phyloP scores from a whole-genome alignment of 2,329 filamentous ascomycete species.

The Trichophyton schoenleinii region DNA sequence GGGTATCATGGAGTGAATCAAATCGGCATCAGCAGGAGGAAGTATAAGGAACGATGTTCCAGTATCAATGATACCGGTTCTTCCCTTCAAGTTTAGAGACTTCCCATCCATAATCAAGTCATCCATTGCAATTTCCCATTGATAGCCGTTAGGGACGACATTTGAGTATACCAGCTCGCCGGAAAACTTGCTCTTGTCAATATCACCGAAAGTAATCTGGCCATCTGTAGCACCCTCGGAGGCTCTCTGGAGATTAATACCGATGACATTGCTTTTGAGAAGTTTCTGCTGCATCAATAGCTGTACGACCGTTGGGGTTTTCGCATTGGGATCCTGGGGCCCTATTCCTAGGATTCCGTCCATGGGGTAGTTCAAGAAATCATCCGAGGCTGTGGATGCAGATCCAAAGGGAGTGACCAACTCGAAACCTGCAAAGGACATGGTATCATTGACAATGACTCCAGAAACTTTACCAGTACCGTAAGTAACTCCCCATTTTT shows the following conservation, averaged over 20 bases:
- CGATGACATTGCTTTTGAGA: slow-evolving; percentile 55
- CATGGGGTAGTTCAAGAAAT: slow-evolving; percentile 69
- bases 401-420: slow-evolving; percentile 52
- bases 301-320: slow-evolving; percentile 54
- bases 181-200: slow-evolving; percentile 53
- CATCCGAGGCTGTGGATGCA: slow-evolving; percentile 55
- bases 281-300: slow-evolving; percentile 44
- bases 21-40: slow-evolving; percentile 52
- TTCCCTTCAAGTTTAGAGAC: slow-evolving; percentile 40
- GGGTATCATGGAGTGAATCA: slow-evolving; percentile 56
- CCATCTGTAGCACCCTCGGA: slow-evolving; percentile 56
- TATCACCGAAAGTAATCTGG: slow-evolving; percentile 62
- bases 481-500: slow-evolving; percentile 56
- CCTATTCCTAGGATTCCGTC: slow-evolving; percentile 78
- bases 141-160: slow-evolving; percentile 39
- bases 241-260: slow-evolving; percentile 56
- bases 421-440: slow-evolving; percentile 52
- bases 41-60: slow-evolving; percentile 71
- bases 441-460: slow-evolving; percentile 50
- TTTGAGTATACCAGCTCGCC: slow-evolving; percentile 57
- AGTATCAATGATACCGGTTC: slow-evolving; percentile 65
- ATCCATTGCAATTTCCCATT: slow-evolving; percentile 63
- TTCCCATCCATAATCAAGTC: slow-evolving; percentile 52
- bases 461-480: slow-evolving; percentile 66
- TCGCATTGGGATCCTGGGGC: slow-evolving; percentile 43